Evolutionary conservation across 257 asterid genomes (phyloP).

Genomic region (Mentha longifolia): DNA sequence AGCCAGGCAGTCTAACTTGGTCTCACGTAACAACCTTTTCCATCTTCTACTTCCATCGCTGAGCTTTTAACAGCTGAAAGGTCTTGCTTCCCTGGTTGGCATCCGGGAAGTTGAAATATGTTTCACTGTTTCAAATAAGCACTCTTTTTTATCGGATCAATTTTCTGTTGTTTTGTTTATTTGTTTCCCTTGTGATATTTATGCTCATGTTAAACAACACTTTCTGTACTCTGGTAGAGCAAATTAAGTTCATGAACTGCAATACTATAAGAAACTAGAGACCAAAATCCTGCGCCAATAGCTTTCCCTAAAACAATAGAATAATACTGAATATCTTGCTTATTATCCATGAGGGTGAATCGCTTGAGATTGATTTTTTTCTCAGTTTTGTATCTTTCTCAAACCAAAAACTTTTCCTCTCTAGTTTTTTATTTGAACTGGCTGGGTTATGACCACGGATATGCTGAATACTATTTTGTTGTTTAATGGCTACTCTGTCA

Average conservation of each 20-base stretch:
- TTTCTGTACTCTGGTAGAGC: neutral
- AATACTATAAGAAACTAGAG: neutral
- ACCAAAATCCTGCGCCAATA: neutral
- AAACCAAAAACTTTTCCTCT: neutral
- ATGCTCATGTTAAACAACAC: neutral
- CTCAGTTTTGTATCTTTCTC: neutral
- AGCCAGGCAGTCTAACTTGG: constrained; percentile 16
- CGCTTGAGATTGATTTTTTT: neutral
- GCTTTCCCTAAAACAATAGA: neutral
- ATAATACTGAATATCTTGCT: neutral
- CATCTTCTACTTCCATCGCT: constrained; percentile 6
- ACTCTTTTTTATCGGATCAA: constrained; percentile 19
- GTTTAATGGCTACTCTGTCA: too few species aligned
- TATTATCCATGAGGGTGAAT: constrained; percentile 2
- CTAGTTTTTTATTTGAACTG: neutral
- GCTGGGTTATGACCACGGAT: constrained; percentile 5
- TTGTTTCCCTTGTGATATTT: neutral
- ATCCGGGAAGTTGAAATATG: neutral
- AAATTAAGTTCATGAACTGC: neutral
- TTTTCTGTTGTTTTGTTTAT: neutral
- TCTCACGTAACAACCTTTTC: constrained; percentile 11
- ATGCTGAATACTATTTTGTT: constrained; percentile 26
- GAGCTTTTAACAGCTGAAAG: constrained; percentile 17
- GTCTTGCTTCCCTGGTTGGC: constrained; percentile 12
- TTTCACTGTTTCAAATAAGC: neutral